Percentiles rank a stretch among this genome's conserved stretches.
Conservation (phyloP, 495 filamentous ascomycete genomes). For the Antarctomyces pellizariae region DNA sequence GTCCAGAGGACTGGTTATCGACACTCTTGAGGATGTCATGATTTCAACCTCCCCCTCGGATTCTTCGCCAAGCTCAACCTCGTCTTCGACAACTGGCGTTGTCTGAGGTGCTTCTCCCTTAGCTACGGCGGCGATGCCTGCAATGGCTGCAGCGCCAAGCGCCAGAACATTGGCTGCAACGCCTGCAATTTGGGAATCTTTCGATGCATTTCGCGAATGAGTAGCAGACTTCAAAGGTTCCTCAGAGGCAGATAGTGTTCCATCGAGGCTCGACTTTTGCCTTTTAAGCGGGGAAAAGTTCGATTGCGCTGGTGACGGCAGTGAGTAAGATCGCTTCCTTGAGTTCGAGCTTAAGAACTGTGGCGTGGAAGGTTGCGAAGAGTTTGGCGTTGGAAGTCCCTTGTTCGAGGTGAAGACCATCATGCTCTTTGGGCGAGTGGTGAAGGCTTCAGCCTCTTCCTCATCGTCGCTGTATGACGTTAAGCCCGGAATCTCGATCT, state of each 20-base stretch:
- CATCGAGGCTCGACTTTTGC: background rate
- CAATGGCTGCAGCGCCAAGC: conserved; percentile 5
- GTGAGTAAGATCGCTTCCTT: conserved; percentile 29
- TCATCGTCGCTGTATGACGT: conserved; percentile 33
- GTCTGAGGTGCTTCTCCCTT: conserved; percentile 8
- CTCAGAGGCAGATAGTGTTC: background rate
- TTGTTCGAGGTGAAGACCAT: conserved; percentile 18
- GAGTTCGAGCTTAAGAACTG: conserved; percentile 11
- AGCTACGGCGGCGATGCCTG: conserved; percentile 5
- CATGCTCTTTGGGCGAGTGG: conserved; percentile 36
- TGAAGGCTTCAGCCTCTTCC: conserved; percentile 16
- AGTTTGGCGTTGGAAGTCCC: conserved; percentile 14
- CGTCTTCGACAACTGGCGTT: conserved; percentile 14
- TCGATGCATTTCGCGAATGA: background rate
- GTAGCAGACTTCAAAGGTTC: conserved; percentile 1
- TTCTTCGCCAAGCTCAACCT: conserved; percentile 16
- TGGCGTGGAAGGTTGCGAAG: conserved; percentile 12
- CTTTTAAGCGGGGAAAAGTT: background rate
- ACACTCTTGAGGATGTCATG: conserved; percentile 28
- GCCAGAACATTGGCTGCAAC: conserved; percentile 7
- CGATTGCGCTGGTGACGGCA: conserved; percentile 19
- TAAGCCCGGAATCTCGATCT: conserved; percentile 50
- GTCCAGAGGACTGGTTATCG: conserved; percentile 25
- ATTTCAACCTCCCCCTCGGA: conserved; percentile 28
- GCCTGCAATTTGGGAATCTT: conserved; percentile 3